Conservation (phyloP, 768 basidiomycete genomes). For the Mycena metata region DNA sequence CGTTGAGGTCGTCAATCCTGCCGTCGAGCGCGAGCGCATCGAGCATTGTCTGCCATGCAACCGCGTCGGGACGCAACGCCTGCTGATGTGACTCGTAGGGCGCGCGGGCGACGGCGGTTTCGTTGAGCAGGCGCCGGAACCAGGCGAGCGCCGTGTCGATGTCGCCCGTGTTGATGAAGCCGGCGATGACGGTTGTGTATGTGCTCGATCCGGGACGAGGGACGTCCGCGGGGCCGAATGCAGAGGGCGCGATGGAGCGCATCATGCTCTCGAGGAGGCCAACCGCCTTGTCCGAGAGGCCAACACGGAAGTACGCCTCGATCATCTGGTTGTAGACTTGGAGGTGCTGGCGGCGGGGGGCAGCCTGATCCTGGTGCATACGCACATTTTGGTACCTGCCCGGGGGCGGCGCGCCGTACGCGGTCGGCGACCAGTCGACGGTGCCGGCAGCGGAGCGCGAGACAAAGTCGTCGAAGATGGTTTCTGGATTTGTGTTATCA, state of each 20-base stretch:
- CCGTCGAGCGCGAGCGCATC: slow-evolving; percentile 64
- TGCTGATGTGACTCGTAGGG: slow-evolving; percentile 58
- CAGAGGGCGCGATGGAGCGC: slow-evolving; percentile 54
- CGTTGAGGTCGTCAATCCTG: slow-evolving; percentile 68
- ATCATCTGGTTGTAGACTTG: slow-evolving; percentile 84
- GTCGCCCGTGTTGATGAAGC: slow-evolving; percentile 76
- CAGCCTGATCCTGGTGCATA: slow-evolving; percentile 28
- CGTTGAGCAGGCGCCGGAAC: slow-evolving; percentile 75
- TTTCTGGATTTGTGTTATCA: slow-evolving; percentile 47
- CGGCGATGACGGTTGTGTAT: slow-evolving; percentile 72
- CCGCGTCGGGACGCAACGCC: slow-evolving; percentile 64
- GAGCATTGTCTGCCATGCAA: slow-evolving; percentile 73
- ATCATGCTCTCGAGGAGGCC: slow-evolving; percentile 81
- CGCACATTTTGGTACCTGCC: too few relatives aligned
- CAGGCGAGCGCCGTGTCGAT: slow-evolving; percentile 73
- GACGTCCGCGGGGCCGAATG: slow-evolving; percentile 54
- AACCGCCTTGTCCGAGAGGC: slow-evolving; percentile 73
- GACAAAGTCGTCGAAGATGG: slow-evolving; percentile 75
- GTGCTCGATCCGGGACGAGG: slow-evolving; percentile 75
- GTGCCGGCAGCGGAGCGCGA: slow-evolving; percentile 54
- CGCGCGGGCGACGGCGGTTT: slow-evolving; percentile 48
- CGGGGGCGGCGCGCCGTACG: slow-evolving; percentile 21
- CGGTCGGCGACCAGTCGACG: slow-evolving; percentile 47
- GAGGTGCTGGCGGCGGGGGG: slow-evolving; percentile 54
- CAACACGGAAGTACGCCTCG: slow-evolving; percentile 75